Conservation (phyloP, 805 yeast species). For the Jamesozyma hellenica region DNA sequence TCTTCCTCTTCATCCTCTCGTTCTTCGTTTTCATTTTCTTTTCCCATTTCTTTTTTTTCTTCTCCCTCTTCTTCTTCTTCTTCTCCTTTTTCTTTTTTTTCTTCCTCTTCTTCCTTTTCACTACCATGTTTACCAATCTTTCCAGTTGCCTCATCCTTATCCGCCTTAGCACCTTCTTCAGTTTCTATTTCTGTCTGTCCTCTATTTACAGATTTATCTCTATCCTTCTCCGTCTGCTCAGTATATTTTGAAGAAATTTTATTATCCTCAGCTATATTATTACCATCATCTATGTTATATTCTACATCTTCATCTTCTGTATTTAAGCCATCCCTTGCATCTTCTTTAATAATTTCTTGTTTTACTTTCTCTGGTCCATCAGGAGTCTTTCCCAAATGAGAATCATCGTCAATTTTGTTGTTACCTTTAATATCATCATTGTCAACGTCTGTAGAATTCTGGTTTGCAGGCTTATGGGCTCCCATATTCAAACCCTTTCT, state of each 20-base stretch:
- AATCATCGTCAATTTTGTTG: background rate
- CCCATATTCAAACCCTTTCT: constrained; percentile 31
- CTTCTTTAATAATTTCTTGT: no score
- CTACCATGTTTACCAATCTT: constrained; percentile 19
- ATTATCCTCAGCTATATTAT: no score
- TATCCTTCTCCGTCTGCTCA: no score
- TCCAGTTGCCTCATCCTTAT: no score
- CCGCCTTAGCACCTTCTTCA: constrained; percentile 12
- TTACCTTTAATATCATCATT: background rate
- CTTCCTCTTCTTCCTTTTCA: constrained; percentile 20
- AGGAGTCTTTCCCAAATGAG: no score
- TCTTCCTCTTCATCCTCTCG: constrained; percentile 7
- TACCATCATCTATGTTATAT: no score
- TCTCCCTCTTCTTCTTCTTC: background rate
- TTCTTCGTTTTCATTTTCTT: constrained; percentile 4
- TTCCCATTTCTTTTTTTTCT: background rate
- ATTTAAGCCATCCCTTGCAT: no score
- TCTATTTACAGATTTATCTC: no score
- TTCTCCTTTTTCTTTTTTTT: constrained; percentile 10
- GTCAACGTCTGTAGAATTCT: constrained; percentile 8
- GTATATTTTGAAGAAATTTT: no score
- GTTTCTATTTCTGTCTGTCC: constrained; percentile 8
- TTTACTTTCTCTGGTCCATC: no score
- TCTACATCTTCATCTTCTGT: no score
- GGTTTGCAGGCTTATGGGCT: constrained; percentile 23